phyloP scores from a whole-genome alignment of 805 yeast genomes.

The Sungouiozyma ichnusensis region DNA sequence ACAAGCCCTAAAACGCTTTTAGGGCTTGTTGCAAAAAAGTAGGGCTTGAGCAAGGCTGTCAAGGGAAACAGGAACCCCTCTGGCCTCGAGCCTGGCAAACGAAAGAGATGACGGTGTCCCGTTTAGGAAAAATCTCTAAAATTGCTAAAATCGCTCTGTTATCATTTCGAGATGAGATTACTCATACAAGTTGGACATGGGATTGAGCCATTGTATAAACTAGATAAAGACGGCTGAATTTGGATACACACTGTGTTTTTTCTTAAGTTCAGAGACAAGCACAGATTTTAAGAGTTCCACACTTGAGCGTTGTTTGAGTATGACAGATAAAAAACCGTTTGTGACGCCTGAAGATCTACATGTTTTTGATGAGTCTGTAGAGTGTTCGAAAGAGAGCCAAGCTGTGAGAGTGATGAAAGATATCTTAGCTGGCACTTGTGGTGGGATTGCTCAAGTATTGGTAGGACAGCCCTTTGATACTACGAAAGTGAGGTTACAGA shows the following conservation, averaged over 20 bases:
- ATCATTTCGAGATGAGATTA: neutral
- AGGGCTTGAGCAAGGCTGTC: too few species aligned
- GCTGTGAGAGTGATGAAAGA: constrained; percentile 41
- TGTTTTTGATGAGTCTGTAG: constrained; percentile 2
- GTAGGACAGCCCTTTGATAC: constrained; percentile 97
- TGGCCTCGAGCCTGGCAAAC: neutral
- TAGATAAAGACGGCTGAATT: too few species aligned
- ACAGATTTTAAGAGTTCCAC: too few species aligned
- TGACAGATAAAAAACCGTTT: constrained; percentile 6
- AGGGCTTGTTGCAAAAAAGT: too few species aligned
- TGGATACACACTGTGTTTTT: too few species aligned
- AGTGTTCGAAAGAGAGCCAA: constrained; percentile 1
- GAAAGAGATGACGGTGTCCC: neutral
- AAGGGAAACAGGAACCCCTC: too few species aligned
- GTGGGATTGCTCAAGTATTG: constrained; percentile 92
- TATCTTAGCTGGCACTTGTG: constrained; percentile 82
- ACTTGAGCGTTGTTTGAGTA: too few species aligned
- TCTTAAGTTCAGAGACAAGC: too few species aligned
- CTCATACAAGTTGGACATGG: neutral
- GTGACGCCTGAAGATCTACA: constrained; percentile 8
- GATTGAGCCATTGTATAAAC: neutral
- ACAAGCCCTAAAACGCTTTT: too few species aligned
- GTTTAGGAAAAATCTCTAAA: neutral
- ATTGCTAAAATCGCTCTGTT: neutral
- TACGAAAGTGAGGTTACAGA: constrained; percentile 84